A percentile compares a stretch with the other conserved stretches of the same genome.
phyloP scores from a whole-genome alignment of 1,139 yeast genomes.

The Pneumocystis canis region DNA sequence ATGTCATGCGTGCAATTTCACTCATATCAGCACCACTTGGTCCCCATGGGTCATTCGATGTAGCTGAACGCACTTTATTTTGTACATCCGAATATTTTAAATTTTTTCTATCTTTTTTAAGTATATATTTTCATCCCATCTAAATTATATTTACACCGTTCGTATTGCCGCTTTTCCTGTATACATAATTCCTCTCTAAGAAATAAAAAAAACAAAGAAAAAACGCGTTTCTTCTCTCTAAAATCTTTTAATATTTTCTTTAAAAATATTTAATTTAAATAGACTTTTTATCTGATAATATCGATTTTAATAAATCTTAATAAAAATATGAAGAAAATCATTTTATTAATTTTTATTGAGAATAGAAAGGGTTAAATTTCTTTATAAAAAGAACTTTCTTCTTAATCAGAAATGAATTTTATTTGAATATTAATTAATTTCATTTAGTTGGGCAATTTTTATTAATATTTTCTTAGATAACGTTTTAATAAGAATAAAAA shows the following conservation, averaged over 20 bases:
- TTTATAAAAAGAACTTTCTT: too few species aligned
- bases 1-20: conserved; percentile 64
- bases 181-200: not conserved
- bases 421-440: not conserved
- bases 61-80: conserved; percentile 79
- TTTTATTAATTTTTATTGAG: too few species aligned
- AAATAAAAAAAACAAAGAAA: not conserved
- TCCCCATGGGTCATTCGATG: conserved; percentile 77
- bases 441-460: too few species aligned
- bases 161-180: not conserved
- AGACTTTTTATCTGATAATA: too few species aligned
- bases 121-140: not conserved
- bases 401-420: too few species aligned
- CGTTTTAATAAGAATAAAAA: too few species aligned
- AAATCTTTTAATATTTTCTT: not conserved
- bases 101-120: conserved; percentile 35
- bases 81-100: conserved; percentile 87
- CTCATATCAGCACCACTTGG: conserved; percentile 76
- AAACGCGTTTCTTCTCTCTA: not conserved
- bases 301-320: too few species aligned
- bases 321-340: too few species aligned
- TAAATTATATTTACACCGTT: not conserved
- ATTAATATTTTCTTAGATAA: too few species aligned
- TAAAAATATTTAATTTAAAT: not conserved
- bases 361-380: too few species aligned